These are phyloP conservation scores for Colletotrichum caudatum DNA, from an alignment of 2,329 filamentous ascomycete species.

Conservation along the genomic window DNA sequence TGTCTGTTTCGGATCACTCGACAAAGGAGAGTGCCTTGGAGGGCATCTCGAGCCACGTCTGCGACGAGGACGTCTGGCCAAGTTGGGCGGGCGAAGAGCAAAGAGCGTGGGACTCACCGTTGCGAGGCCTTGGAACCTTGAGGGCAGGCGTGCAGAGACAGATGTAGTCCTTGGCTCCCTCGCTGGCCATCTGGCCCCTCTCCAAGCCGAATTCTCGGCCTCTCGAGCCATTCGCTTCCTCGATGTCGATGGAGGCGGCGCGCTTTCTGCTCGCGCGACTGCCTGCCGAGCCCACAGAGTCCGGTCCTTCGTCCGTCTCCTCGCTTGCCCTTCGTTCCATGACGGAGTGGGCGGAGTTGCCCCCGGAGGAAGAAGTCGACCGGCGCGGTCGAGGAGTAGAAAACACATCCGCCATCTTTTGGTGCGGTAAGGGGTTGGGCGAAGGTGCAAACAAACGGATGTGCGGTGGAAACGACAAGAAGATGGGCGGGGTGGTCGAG, in stretches of 20 bases:
- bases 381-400: conserved; percentile 39
- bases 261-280: conserved; percentile 54
- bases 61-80: conserved; percentile 28
- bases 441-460: conserved; percentile 42
- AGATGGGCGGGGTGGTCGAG: conserved; percentile 29
- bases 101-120: conserved; percentile 60
- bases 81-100: conserved; percentile 31
- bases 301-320: conserved; percentile 33
- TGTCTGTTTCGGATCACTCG: conserved; percentile 31
- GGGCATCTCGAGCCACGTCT: conserved; percentile 21
- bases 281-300: conserved; percentile 34
- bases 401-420: conserved; percentile 42
- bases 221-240: conserved; percentile 56
- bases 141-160: conserved; percentile 69
- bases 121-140: conserved; percentile 69
- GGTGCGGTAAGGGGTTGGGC: conserved; percentile 12
- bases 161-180: conserved; percentile 55
- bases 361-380: conserved; percentile 42
- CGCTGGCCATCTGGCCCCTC: conserved; percentile 49
- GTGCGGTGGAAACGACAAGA: conserved; percentile 27
- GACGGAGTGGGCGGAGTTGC: conserved; percentile 37
- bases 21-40: conserved; percentile 31
- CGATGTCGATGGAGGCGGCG: conserved; percentile 59
- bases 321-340: conserved; percentile 43
- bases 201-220: conserved; percentile 52